Evolutionary conservation across 768 basidiomycete genomes (phyloP), one percentile per base, ranked within the genome.

Genomic region (Cantharellus anzutake): DNA sequence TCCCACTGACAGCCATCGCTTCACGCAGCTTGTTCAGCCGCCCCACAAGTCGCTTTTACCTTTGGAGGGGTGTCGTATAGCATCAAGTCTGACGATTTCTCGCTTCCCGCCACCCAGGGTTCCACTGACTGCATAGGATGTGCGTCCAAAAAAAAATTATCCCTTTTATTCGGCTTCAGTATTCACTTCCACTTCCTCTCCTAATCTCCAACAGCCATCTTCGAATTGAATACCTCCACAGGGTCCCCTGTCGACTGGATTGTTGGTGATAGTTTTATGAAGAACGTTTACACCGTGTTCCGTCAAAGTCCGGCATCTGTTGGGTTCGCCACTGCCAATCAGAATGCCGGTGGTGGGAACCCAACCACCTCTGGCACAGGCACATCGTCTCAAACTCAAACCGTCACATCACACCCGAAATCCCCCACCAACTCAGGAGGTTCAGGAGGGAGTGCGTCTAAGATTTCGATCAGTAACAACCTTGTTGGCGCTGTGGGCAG

Each of bases 231-330:
- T 55, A 11, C 29, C 11, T 11, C 14, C 11, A 48, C 34, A 4
- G 44, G 14, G n/a, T 29, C 20, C 20, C 20, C 20, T 29, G 60
- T 59, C n/a, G 7, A 61, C 39, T 63, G 63, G 63, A 63, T 64
- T 37, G 34, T 64, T 20, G 63, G 64, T 2, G 64, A 61, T 34
- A 41, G 62, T 29, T 64, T 64, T 50, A 55, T 64, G 44, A 63
- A 63, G 51, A 63, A 63, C 44, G 64, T 64, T 39, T 64, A 64
- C 42, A 57, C 63, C 16, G 64, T 64, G 3, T 64, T 40, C 60
- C 55, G 62, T 3, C 56, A 35, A n/a, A 41, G 34, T 35, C 61
- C 61, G 5, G 51, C 61, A 20, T 29, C 61, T 16, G 61, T 61
- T 41, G 61, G 61, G n/a, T 61, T 61, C 39, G 61, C 61, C 7